These are phyloP conservation scores for Coffea humblotiana DNA, from an alignment of 305 asterid species.

Conservation along the genomic window DNA sequence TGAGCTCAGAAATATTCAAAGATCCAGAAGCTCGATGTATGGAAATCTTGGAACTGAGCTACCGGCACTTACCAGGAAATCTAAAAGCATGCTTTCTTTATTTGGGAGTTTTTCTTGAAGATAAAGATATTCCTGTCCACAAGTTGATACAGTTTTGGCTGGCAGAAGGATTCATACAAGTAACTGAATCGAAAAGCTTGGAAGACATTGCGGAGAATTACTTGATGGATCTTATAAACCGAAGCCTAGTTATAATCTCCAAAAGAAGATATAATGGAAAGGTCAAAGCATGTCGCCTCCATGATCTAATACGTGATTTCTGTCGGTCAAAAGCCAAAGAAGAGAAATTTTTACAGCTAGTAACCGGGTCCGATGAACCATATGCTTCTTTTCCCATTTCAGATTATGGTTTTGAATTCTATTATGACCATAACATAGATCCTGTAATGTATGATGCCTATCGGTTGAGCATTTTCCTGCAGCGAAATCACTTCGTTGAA, in stretches of 20 bases:
- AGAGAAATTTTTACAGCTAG: conserved; percentile 17
- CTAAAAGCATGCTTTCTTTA: conserved; percentile 32
- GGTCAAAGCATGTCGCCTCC: conserved; percentile 25
- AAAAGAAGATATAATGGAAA: conserved; percentile 17
- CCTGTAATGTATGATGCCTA: neutral
- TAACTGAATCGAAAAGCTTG: neutral
- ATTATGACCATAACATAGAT: neutral
- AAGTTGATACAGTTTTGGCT: conserved; percentile 25
- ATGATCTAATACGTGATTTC: conserved; percentile 24
- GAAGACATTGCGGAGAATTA: conserved; percentile 22
- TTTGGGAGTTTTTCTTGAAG: conserved; percentile 19
- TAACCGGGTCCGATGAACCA: neutral
- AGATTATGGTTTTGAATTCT: conserved; percentile 4
- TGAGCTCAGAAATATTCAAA: neutral
- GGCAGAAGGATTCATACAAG: conserved; percentile 28
- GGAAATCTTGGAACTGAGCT: conserved; percentile 30
- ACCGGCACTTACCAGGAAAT: conserved; percentile 23
- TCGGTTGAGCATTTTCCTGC: conserved; percentile 16
- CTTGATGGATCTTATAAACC: conserved; percentile 24
- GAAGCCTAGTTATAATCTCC: conserved; percentile 18
- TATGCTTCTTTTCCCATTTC: conserved; percentile 1
- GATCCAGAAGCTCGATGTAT: conserved; percentile 17
- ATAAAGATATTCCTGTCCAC: conserved; percentile 18
- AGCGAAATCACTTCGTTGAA: conserved; percentile 16
- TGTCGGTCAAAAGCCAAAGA: conserved; percentile 20